Evolutionary conservation across 2,329 filamentous ascomycete species (phyloP), one percentile per base, ranked within the genome.

Genomic region (Exophiala viscosa): DNA sequence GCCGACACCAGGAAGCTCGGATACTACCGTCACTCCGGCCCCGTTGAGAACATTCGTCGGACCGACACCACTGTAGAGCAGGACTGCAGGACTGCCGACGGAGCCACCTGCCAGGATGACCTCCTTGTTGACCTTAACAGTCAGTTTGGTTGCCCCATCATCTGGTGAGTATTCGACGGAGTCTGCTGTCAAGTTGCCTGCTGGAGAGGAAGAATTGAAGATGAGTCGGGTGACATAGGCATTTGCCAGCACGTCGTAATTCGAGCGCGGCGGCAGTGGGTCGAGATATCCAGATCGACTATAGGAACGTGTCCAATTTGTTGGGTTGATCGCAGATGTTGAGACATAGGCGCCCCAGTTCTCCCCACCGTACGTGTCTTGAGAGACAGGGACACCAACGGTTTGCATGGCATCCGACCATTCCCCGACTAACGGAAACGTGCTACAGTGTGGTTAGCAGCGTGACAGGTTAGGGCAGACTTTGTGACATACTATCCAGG

Each of bases 21-120:
- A 70, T 13, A 84, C 60, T 0, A 80, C 67, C 1, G 71, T 60
- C 57, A 87, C 85, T n/a, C 72, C 69, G 60, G 80, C 76, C 45
- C 71, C 70, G 18, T 73, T 57, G 6, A 87, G 75, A 56, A 84
- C 77, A 0, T 70, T 65, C n/a, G 68, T 64, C 0, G 82, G 81
- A 0, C 84, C 84, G 32, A 87, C 75, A 18, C 84, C 84, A 49
- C 75, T 80, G 4, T 86, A 76, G 67, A 84, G 80, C 10, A 87
- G 77, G 2, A 87, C 68, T 65, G 86, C 83, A 6, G 83, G 82
- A 2, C 78, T 79, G 68, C 86, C 83, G 66, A 81, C 85, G 1
- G 80, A 76, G 13, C 83, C 83, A 9, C 66, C 75, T 2, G 73
- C 66, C 33, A 77, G 55, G 52, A 78, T 74, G 35, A 77, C 70